Base-by-base conservation (phyloP, 78 protist genomes). In the Dictyostelium firmibasis region DNA sequence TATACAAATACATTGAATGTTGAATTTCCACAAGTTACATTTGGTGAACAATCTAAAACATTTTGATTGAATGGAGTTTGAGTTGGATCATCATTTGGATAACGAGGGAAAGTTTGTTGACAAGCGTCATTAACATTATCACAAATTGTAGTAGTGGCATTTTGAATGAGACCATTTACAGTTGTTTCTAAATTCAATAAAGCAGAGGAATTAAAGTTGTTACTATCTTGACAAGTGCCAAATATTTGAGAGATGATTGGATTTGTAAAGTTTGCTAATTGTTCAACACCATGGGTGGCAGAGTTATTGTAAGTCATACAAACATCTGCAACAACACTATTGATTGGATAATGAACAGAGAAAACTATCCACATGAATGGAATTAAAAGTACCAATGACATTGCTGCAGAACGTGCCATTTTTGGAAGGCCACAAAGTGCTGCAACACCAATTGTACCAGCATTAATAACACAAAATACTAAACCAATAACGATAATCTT, bases 351-450 rank as follows among this genome's bases (percentile, higher is more conserved):
- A 43, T 88, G 93, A 29, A 43, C 93, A 29, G 93, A 88, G 67
- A 88, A 88, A 3, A 88, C 93, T 9, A 88, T 62, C 93, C 93
- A 88, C 33, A 50, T 88, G 86, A 79, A 88, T 78, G 93, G 93
- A 60, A 88, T 38, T n/a, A 88, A 41, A 1, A 88, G 14, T 1
- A 88, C 67, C 81, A 88, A 38, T 2, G 67, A 4, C n/a, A 88
- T 27, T n/a, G 93, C 85, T 38, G 57, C 77, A 0, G 18, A 41
- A 29, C 20, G 64, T 60, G 62, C 35, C 6, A 88, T 11, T 2
- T n/a, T 27, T 88, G 93, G 93, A 8, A 88, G 25, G 44, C 47
- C 81, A 11, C 7, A 88, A 2, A 88, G 8, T 6, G 64, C 93
- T 13, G 93, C 1, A 9, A 88, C 36, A 43, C 60, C 85, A 57